Evolutionary conservation across 2,329 filamentous ascomycete genomes (phyloP), one percentile per base, ranked within the genome.

Genomic region (Aspergillus transmontanensis): DNA sequence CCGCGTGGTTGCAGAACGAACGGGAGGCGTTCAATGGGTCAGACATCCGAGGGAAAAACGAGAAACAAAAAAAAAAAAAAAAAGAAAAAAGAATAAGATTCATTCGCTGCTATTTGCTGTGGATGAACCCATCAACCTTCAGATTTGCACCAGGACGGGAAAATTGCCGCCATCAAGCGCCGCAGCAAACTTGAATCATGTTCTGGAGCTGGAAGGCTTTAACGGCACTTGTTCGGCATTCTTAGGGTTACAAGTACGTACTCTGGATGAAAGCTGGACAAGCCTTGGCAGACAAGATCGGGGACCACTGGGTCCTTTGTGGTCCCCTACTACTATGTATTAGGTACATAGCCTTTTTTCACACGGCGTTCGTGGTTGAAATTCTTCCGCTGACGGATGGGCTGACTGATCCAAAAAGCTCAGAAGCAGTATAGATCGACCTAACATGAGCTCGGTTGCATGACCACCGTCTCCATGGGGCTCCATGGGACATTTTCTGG

Each of bases 211-310:
- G 12, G 12, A 28, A 28, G 11, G 12, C 4, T 12, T 26, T 7
- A 26, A 53, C 50, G 50, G 50, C 51, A 36, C 16, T 21, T 36
- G 51, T 26, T 54, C 51, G 51, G 51, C 51, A 54, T 54, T 54
- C 48, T 9, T 26, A 12, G 21, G 41, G 19, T 28, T 6, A 11
- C 30, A 34, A 12, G 39, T 16, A 41, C 16, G 26, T 28, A 28
- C 26, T 28, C 26, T 6, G 26, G 26, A 28, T 28, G 26, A 7
- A 28, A 28, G 21, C 45, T 46, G 45, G 45, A 48, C 45, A 48
- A 48, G 45, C 26, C 51, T 54, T 54, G 51, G 51, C 51, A 19
- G 32, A 14, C 6, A 36, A 36, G 4, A 11, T 54, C 51, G 51
- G 30, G 51, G 51, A 54, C 51, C 32, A 54, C 32, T 54, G 30